Evolutionary conservation across 108 stramenopile species (phyloP), one percentile per base, ranked within the genome.

Genomic region (Licmophora abbreviata): DNA sequence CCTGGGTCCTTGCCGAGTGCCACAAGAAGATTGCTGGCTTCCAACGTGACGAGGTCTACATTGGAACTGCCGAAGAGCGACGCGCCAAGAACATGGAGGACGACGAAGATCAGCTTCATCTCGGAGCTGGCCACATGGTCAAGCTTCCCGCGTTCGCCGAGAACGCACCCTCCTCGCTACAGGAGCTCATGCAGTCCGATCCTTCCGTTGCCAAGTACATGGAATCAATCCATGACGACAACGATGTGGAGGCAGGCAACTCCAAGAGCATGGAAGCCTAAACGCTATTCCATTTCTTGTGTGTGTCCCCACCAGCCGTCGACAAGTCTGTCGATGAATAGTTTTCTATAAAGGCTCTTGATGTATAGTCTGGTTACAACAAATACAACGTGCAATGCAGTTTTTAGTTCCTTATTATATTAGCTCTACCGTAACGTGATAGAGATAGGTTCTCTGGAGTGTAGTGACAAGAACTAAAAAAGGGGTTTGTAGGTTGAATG

Each of bases 51-150:
- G 73, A 63, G 14, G 61, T 65, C 11, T 68, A 70, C 21, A n/a
- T n/a, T n/a, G n/a, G n/a, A n/a, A n/a, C n/a, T n/a, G 64, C 80
- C 24, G 75, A 77, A 30, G 76, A 81, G 35, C 73, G 81, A 53
- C 58, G 62, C 10, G 73, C 60, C 15, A 65, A 58, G 52, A 42
- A 65, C 38, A 29, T 32, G 29, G n/a, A 21, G 4, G 62, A 63
- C 32, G 29, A 45, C 29, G 8, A 21, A 2, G 15, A 4, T 4
- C 32, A 48, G 23, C 48, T 60, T 28, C 43, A 32, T 14, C n/a
- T 31, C 25, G 62, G 53, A 35, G 22, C 53, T 38, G 62, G 62
- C 9, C 62, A 63, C 28, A 44, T 56, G 44, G 35, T 8, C 34
- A 54, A 45, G 27, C 41, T 54, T 37, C 53, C 62, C 18, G 29